Percentiles rank a stretch among this genome's conserved stretches.
phyloP scores from a whole-genome alignment of 2,329 filamentous ascomycete species.

The Fusarium gaditjirri region DNA sequence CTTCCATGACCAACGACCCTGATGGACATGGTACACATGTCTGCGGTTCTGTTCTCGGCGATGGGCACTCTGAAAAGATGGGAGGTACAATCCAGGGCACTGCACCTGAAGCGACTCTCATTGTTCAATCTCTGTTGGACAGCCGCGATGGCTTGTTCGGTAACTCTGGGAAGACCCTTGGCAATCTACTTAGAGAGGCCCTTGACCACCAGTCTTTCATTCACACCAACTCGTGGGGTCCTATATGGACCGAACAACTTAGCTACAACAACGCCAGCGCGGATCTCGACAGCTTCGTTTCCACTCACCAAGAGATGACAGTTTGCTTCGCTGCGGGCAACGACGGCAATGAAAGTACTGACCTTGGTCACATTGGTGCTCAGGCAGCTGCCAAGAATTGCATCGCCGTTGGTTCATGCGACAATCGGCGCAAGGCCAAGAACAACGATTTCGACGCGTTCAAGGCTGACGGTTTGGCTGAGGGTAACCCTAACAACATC shows the following conservation, averaged over 20 bases:
- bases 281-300: not conserved
- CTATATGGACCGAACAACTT: not conserved
- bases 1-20: not conserved
- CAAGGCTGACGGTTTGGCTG: not conserved
- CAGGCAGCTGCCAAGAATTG: not conserved
- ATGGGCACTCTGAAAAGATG: not conserved
- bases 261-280: fast-evolving
- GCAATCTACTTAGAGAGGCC: not conserved
- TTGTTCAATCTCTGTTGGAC: not conserved
- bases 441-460: fast-evolving
- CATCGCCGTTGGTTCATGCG: not conserved
- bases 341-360: fast-evolving
- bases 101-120: not conserved
- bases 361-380: not conserved
- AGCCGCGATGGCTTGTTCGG: not conserved
- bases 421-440: not conserved
- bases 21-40: not conserved
- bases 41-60: not conserved
- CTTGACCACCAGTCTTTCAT: not conserved
- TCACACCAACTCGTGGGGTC: not conserved
- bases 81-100: not conserved
- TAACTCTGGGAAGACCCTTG: fast-evolving
- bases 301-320: not conserved
- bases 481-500: not conserved
- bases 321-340: not conserved